Evolutionary conservation across 1,284 basidiomycete genomes (phyloP), one percentile per base, ranked within the genome.

Genomic region (Leccinum idahoense): DNA sequence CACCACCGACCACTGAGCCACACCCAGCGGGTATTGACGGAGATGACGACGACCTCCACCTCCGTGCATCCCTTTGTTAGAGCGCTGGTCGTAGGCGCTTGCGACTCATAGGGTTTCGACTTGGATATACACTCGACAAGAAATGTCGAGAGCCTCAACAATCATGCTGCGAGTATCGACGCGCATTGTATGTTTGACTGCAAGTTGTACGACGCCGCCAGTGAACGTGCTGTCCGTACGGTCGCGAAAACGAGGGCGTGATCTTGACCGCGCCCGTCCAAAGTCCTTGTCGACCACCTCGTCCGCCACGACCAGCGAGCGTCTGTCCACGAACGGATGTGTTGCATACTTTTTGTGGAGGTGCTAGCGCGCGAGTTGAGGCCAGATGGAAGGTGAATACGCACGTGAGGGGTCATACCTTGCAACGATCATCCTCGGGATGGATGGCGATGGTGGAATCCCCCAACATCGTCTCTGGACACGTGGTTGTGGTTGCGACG

Each of bases 391-490:
- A 46, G 44, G 11, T 7, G 37, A 35, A 7, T 14, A 26, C 12
- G 8, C 46, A 62, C 12, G 37, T 14, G 37, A 39, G 37, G 37
- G 37, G 3, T 1, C 66, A 53, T 49, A 78, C 78, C 74, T 82
- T 96, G 80, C 98, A 98, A n/a, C 96, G 86, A 32, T 84, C 76
- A 76, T 99, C 97, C 64, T 96, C 85, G 3, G 96, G 96, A 77
- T 99, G 96, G 1, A 99, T 93, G 56, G 97, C 97, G 56, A 99
- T 90, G 41, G 94, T 96, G 6, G 95, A 96, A 84, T 99, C 97
- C 63, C 97, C 97, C 1, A 99, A 85, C 92, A 99, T 97, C 2
- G 96, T 98, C 78, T 99, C 97, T 0, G 96, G 95, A 82, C 97
- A 93, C 32, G 32, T 32, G 32, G 32, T 32, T 8, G 97, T 99